phyloP scores from a whole-genome alignment of 2,329 filamentous ascomycete species.

The Pestalotiopsis sp. region DNA sequence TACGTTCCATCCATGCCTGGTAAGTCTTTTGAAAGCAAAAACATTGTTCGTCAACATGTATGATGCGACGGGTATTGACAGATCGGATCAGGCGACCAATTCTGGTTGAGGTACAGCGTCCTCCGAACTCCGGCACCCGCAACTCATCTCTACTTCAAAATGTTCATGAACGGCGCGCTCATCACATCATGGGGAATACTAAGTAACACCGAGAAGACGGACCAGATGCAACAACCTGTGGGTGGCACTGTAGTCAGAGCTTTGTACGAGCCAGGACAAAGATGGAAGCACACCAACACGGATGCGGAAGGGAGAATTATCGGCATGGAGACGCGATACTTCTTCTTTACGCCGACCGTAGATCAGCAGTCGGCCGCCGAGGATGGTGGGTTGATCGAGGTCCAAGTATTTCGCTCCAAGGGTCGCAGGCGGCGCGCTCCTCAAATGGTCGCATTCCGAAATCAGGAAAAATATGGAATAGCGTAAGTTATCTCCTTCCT shows the following conservation, averaged over 20 bases:
- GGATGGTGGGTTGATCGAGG: conserved; percentile 59
- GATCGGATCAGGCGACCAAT: conserved; percentile 46
- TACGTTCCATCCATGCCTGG: conserved; percentile 60
- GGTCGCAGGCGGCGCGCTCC: conserved; percentile 46
- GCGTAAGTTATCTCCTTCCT: conserved; percentile 39
- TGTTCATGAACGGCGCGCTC: conserved; percentile 56
- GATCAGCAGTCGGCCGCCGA: conserved; percentile 43
- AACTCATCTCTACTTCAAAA: conserved; percentile 55
- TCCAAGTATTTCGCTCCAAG: conserved; percentile 55
- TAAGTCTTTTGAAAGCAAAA: conserved; percentile 27
- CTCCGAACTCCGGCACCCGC: conserved; percentile 33
- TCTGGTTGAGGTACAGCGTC: conserved; percentile 54
- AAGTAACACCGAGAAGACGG: neutral
- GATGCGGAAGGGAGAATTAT: conserved; percentile 33
- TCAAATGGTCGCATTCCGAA: conserved; percentile 44
- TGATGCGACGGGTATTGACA: conserved; percentile 1
- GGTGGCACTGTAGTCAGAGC: conserved; percentile 46
- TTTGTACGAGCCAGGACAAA: conserved; percentile 50
- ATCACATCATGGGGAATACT: conserved; percentile 54
- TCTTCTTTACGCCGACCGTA: conserved; percentile 47
- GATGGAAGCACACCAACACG: conserved; percentile 42
- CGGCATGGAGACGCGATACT: conserved; percentile 52
- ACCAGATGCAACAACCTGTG: conserved; percentile 20
- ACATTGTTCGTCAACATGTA: neutral
- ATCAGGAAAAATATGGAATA: conserved; percentile 55